Percentiles rank a stretch among this genome's conserved stretches.
These are phyloP conservation scores for Pseudogymnoascus sp. DNA, from an alignment of 2,329 filamentous ascomycete species.

Conservation along the genomic window DNA sequence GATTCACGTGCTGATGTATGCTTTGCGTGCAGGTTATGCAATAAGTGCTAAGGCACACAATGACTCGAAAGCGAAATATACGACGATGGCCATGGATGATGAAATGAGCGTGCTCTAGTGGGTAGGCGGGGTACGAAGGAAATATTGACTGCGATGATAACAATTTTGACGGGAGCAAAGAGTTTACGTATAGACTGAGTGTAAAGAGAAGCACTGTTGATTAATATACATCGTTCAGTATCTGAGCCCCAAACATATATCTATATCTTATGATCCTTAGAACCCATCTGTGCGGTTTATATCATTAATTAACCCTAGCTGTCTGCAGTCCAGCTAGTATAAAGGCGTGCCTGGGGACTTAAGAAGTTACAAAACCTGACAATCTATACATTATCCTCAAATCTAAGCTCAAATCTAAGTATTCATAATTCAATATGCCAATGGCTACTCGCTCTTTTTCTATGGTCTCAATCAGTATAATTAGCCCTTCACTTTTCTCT, in stretches of 20 bases:
- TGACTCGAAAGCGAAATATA: constrained; percentile 1
- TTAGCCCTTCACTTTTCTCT: not conserved
- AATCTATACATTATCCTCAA: not conserved
- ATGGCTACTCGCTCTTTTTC: not conserved
- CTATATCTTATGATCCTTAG: not conserved
- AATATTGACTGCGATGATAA: not conserved
- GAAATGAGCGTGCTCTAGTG: constrained; percentile 6
- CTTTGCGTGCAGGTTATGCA: constrained; percentile 7
- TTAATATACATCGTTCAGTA: constrained; percentile 5
- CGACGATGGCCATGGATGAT: constrained; percentile 3
- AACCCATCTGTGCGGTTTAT: not conserved
- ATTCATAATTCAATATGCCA: not conserved
- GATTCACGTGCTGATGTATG: constrained; percentile 7
- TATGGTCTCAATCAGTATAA: not conserved
- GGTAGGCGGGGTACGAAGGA: not conserved
- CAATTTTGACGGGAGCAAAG: not conserved
- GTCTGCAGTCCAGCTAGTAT: not conserved
- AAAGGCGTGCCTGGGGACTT: not conserved
- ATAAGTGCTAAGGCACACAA: constrained; percentile 5
- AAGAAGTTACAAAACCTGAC: not conserved
- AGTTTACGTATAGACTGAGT: constrained; percentile 3
- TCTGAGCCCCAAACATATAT: not conserved
- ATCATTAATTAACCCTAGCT: not conserved
- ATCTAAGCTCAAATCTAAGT: not conserved
- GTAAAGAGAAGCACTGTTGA: constrained; percentile 5